Evolutionary conservation across 768 basidiomycete genomes (phyloP), one percentile per base, ranked within the genome.

Genomic region (Lactarius pseudohatsudake): DNA sequence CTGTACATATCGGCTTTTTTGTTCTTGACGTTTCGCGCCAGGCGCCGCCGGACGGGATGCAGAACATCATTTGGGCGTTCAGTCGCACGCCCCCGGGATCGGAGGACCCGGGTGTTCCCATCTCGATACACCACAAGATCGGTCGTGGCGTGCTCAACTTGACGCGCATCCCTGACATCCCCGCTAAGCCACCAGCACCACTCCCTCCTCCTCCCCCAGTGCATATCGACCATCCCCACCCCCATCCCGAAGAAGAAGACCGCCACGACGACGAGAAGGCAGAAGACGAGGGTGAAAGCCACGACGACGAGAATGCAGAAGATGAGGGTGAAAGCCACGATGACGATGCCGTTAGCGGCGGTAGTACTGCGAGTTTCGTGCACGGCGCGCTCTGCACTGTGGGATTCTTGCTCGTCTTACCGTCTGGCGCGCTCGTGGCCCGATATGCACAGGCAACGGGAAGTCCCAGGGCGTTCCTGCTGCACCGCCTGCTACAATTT

Each of bases 361-460:
- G 50, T 22, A 41, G 53, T 15, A 18, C 63, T 65, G 72, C 82
- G 62, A 79, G 86, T 28, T 73, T 88, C 58, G 68, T 74, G 11
- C 87, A 89, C 72, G 87, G 80, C 28, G 75, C 84, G 47, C 75
- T 87, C 10, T 82, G 80, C 67, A 73, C 81, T 0, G 75, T 79
- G 41, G 87, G 85, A 2, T 86, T 85, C 72, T 75, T 88, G 61
- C 75, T 87, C 59, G 70, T 88, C 20, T 78, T 89, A 10, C 87
- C 87, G 4, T 64, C 83, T 34, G 87, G 87, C 18, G 81, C 79
- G 13, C 75, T 88, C 67, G 74, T 85, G 55, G 82, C 84, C 26
- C 80, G 87, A 64, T 86, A 81, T 69, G 72, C 79, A 80, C 68
- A 83, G 77, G 36, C 75, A 73, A 45, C 75, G 72, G 79, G 85